Evolutionary conservation across 257 asterid genomes (phyloP).

Genomic region (Nicotiana tabacum): DNA sequence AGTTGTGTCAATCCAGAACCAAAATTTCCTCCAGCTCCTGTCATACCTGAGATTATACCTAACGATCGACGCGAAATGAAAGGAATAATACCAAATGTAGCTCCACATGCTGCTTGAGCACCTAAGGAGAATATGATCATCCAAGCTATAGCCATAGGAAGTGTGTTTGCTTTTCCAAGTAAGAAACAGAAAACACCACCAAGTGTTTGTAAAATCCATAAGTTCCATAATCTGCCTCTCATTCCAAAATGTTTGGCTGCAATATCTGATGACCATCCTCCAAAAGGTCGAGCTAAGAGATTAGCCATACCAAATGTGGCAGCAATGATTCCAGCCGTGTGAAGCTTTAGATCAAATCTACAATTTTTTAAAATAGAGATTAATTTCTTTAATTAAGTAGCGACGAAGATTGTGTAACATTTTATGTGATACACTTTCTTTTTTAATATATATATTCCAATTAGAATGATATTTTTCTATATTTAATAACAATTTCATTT

Average conservation of each 20-base stretch:
- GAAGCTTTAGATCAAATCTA: slow-evolving; percentile 19
- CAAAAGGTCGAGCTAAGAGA: slow-evolving; percentile 23
- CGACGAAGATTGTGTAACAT: too few species aligned
- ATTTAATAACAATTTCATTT: too few species aligned
- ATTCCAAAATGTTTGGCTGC: slow-evolving; percentile 22
- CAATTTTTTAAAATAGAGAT: background rate
- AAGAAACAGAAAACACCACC: slow-evolving; percentile 28
- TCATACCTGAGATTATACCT: slow-evolving; percentile 25
- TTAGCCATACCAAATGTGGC: slow-evolving; percentile 4
- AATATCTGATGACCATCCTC: slow-evolving; percentile 24
- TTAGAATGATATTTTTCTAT: too few species aligned
- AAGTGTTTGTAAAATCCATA: slow-evolving; percentile 26
- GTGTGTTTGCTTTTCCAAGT: slow-evolving; percentile 15
- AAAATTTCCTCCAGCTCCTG: slow-evolving; percentile 33
- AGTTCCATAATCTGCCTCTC: slow-evolving; percentile 24
- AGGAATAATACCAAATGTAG: slow-evolving; percentile 26
- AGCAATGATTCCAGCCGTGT: too few species aligned
- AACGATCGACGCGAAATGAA: slow-evolving; percentile 27
- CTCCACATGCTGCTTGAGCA: slow-evolving; percentile 31
- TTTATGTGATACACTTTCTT: too few species aligned
- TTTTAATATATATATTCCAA: too few species aligned
- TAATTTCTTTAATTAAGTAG: too few species aligned
- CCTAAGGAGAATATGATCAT: slow-evolving; percentile 30
- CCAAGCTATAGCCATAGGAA: slow-evolving; percentile 12
- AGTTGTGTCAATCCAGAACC: slow-evolving; percentile 30